Evolutionary conservation across 2,329 filamentous ascomycete species (phyloP).

Genomic region (Lecanosticta acicola): DNA sequence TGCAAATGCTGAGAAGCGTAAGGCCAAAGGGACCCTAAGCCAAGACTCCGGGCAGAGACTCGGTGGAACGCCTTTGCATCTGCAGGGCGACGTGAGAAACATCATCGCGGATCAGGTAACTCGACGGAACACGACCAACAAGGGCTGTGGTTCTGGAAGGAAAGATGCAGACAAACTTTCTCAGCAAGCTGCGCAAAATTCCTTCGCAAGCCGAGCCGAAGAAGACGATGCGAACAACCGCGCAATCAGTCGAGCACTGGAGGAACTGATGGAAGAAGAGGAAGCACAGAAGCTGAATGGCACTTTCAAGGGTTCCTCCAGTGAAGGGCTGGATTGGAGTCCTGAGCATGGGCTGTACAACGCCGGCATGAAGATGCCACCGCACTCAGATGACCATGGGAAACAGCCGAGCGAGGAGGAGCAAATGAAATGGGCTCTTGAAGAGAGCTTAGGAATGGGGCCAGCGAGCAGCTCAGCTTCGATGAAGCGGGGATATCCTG

Average conservation of each 20-base stretch:
- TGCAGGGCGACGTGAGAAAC: conserved; percentile 63
- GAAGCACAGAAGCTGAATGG: conserved; percentile 49
- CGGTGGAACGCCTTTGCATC: conserved; percentile 54
- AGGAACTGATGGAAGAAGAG: conserved; percentile 82
- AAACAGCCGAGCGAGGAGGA: conserved; percentile 31
- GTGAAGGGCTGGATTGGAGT: conserved; percentile 39
- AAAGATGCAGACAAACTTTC: conserved; percentile 61
- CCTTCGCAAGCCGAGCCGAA: conserved; percentile 77
- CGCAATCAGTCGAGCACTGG: conserved; percentile 78
- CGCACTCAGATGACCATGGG: neutral
- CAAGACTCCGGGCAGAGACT: conserved; percentile 65
- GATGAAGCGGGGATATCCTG: neutral
- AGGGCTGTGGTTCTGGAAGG: conserved; percentile 64
- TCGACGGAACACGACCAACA: conserved; percentile 57
- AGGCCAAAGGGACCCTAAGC: conserved; percentile 39
- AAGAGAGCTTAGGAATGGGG: conserved; percentile 24
- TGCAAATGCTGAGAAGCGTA: conserved; percentile 61
- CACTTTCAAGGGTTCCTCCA: conserved; percentile 50
- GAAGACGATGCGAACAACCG: conserved; percentile 84
- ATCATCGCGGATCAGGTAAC: conserved; percentile 68
- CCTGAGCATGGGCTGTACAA: conserved; percentile 34
- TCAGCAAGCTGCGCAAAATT: conserved; percentile 62
- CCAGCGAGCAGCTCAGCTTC: neutral
- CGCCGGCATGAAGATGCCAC: conserved; percentile 10
- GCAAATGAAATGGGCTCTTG: conserved; percentile 34